phyloP scores from a whole-genome alignment of 129 eudicot species.

The Helichrysum umbraculigerum region DNA sequence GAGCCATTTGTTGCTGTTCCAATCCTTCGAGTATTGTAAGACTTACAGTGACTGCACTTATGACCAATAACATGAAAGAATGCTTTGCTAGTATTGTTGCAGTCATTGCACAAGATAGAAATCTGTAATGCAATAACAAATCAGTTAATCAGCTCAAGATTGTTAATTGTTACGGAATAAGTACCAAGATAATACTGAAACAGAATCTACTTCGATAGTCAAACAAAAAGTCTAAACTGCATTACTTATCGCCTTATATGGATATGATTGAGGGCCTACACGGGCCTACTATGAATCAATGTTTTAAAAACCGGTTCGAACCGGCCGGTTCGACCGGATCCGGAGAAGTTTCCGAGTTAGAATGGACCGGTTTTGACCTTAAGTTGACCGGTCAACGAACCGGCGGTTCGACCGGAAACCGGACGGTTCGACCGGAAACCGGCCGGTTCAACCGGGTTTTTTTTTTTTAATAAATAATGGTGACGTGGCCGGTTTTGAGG shows the following conservation, averaged over 20 bases:
- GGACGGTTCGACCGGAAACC: no score
- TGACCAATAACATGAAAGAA: conserved; percentile 77
- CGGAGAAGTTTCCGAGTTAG: no score
- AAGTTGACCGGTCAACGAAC: no score
- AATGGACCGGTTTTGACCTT: no score
- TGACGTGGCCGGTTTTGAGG: no score
- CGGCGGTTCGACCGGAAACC: no score
- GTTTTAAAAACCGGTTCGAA: no score
- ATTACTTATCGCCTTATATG: background rate
- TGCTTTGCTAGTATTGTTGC: conserved; percentile 68
- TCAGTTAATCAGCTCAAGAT: background rate
- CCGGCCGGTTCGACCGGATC: no score
- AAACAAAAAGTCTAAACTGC: background rate
- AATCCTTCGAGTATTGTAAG: conserved; percentile 83
- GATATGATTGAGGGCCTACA: background rate
- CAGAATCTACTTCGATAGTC: background rate
- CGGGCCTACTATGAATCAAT: background rate
- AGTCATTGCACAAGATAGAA: conserved; percentile 82
- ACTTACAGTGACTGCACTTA: conserved; percentile 75
- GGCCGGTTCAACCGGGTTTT: no score
- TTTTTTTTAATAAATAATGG: no score
- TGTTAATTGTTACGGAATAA: background rate
- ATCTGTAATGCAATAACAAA: conserved; percentile 39
- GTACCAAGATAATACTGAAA: background rate
- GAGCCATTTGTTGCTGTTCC: conserved; percentile 28